phyloP scores from a whole-genome alignment of 768 basidiomycete species.

The Ramaria sp. region DNA sequence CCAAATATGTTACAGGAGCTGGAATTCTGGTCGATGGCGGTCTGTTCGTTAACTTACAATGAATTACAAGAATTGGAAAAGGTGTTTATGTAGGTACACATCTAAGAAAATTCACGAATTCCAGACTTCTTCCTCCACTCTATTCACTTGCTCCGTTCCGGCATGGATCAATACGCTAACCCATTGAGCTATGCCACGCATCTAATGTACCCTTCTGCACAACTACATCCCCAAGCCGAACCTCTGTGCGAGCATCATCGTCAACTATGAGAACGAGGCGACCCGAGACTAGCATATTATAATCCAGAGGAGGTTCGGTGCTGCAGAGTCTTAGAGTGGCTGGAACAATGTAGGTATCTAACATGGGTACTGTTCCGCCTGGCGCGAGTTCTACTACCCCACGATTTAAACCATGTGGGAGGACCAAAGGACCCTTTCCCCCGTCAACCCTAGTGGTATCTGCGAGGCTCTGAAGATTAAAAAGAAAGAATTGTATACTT shows the following conservation, averaged over 20 bases:
- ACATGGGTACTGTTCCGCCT: conserved; percentile 38
- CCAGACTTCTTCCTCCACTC: conserved; percentile 21
- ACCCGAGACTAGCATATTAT: conserved; percentile 47
- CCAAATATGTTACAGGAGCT: conserved; percentile 59
- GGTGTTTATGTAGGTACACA: conserved; percentile 3
- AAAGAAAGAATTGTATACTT: conserved; percentile 20
- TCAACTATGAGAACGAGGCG: conserved; percentile 45
- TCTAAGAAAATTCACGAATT: not conserved
- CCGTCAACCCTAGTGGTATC: conserved; percentile 41
- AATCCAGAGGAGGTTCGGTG: conserved; percentile 45
- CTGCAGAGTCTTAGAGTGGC: conserved; percentile 23
- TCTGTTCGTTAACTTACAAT: conserved; percentile 64
- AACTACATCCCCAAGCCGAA: conserved; percentile 46
- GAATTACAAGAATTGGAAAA: conserved; percentile 9
- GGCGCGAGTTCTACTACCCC: conserved; percentile 46
- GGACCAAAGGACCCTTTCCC: conserved; percentile 28
- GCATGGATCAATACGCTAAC: conserved; percentile 42
- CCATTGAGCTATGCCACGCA: conserved; percentile 50
- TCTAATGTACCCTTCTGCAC: conserved; percentile 50
- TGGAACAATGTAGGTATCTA: conserved; percentile 17
- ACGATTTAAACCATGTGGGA: conserved; percentile 35
- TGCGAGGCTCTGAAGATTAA: no score
- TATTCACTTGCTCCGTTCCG: conserved; percentile 34
- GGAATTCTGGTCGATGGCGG: conserved; percentile 64
- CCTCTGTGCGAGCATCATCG: conserved; percentile 40